A percentile compares a stretch with the other conserved stretches of the same genome.
Conservation (phyloP, 805 yeast genomes). For the Wickerhamiella parazyma region DNA sequence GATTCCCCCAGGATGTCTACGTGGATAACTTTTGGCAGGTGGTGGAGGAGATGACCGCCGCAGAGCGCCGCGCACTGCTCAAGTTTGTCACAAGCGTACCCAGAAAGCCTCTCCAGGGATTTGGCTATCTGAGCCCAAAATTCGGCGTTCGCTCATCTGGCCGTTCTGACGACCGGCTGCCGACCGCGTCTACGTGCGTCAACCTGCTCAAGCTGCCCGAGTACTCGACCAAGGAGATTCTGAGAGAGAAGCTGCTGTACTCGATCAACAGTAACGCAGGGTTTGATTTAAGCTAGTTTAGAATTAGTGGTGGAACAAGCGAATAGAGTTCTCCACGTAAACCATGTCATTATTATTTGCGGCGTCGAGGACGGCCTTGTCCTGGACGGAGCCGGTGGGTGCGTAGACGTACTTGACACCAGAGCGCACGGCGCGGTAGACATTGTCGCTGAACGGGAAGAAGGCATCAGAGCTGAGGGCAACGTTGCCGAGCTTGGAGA, state of each 20-base stretch:
- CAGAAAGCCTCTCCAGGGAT: conserved; percentile 82
- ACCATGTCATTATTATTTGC: conserved; percentile 85
- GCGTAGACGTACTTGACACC: conserved; percentile 97
- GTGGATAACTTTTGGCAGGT: conserved; percentile 61
- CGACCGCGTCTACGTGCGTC: conserved; percentile 89
- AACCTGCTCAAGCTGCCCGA: conserved; percentile 78
- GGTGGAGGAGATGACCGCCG: conserved; percentile 47
- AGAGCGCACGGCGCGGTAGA: conserved; percentile 90
- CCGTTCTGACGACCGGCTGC: conserved; percentile 42
- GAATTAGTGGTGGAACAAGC: conserved; percentile 87
- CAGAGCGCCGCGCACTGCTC: conserved; percentile 52
- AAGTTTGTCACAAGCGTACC: conserved; percentile 90
- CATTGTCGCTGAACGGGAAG: conserved; percentile 99
- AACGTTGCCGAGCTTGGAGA: conserved; percentile 63
- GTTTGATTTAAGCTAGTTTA: conserved; percentile 43
- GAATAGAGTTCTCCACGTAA: conserved; percentile 92
- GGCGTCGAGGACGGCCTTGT: conserved; percentile 87
- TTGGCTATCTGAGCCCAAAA: conserved; percentile 53
- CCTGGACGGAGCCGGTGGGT: conserved; percentile 96
- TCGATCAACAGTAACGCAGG: conserved; percentile 76
- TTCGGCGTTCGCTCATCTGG: conserved; percentile 73
- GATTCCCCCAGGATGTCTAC: conserved; percentile 37
- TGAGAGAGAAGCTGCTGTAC: conserved; percentile 55
- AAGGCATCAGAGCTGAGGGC: conserved; percentile 95
- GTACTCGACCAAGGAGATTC: conserved; percentile 44